Evolutionary conservation across 2,329 filamentous ascomycete genomes (phyloP).

Genomic region (Pseudogymnoascus sp.): DNA sequence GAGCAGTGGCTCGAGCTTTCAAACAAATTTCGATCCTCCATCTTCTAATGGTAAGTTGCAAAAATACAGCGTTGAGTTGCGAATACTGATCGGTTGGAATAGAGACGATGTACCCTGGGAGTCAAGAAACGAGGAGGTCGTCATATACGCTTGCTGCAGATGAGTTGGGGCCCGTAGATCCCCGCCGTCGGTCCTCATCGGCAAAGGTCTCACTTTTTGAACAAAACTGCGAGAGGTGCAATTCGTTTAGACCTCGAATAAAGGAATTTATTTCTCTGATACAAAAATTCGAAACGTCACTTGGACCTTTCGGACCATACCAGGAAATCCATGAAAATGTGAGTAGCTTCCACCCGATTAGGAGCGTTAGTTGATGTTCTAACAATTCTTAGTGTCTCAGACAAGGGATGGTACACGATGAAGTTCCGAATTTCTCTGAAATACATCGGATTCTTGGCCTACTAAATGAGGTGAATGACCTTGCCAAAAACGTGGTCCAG

Average conservation of each 20-base stretch:
- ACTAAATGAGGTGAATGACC: conserved; percentile 22
- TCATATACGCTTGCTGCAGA: background rate
- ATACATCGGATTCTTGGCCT: conserved; percentile 21
- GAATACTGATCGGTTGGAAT: background rate
- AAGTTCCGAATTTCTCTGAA: conserved; percentile 1
- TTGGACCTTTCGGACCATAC: background rate
- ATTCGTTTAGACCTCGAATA: background rate
- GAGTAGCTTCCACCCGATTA: background rate
- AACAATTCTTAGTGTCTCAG: background rate
- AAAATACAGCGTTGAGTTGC: background rate
- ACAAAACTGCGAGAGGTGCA: background rate
- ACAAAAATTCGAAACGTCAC: background rate
- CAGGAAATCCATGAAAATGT: conserved; percentile 4
- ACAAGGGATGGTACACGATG: background rate
- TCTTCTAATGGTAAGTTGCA: background rate
- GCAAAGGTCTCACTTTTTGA: conserved; percentile 2
- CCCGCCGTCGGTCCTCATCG: background rate
- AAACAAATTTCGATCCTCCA: background rate
- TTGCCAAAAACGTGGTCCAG: conserved; percentile 23
- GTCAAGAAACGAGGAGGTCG: background rate
- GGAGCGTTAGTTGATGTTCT: background rate
- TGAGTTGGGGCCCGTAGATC: background rate
- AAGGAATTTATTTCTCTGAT: background rate
- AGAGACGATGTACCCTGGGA: background rate
- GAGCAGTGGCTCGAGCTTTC: background rate